A percentile compares a stretch with the other conserved stretches of the same genome.
These are phyloP conservation scores for Phytophthora litchii DNA, from an alignment of 352 stramenopile species.

Conservation along the genomic window DNA sequence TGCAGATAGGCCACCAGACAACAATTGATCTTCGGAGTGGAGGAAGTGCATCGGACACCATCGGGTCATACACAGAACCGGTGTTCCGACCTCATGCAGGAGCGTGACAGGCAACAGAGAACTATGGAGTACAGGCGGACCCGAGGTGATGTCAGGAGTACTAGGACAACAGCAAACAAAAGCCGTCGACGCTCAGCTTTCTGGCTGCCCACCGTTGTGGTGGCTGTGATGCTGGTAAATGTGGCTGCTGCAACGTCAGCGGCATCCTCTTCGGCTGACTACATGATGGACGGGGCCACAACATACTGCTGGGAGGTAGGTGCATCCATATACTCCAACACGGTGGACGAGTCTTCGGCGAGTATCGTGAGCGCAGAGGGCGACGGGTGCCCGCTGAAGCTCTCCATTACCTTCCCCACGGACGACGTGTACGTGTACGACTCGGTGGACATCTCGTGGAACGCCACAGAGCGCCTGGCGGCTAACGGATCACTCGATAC, in stretches of 20 bases:
- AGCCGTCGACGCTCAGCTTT: background rate
- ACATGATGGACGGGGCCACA: constrained; percentile 46
- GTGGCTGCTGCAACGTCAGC: constrained; percentile 17
- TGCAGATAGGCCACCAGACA: constrained; percentile 32
- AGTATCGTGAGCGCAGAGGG: constrained; percentile 43
- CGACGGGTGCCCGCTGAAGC: constrained; percentile 53
- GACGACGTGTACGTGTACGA: constrained; percentile 61
- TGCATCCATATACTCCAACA: constrained; percentile 58
- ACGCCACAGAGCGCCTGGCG: constrained; percentile 53
- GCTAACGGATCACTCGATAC: constrained; percentile 34
- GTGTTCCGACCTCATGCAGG: constrained; percentile 27
- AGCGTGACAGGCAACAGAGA: constrained; percentile 19
- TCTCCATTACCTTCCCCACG: constrained; percentile 52
- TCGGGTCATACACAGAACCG: constrained; percentile 12
- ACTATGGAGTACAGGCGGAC: constrained; percentile 17
- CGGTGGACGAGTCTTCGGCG: constrained; percentile 43
- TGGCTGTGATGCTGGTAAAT: constrained; percentile 22
- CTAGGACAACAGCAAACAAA: constrained; percentile 11
- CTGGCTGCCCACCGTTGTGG: constrained; percentile 9
- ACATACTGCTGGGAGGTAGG: constrained; percentile 71
- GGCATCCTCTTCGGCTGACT: constrained; percentile 24
- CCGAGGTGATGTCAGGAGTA: constrained; percentile 4
- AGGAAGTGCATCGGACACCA: constrained; percentile 23
- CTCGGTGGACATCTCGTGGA: constrained; percentile 69
- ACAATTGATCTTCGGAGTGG: constrained; percentile 22